phyloP scores from a whole-genome alignment of 306 rosid genomes.

The Adenanthera pavonina region DNA sequence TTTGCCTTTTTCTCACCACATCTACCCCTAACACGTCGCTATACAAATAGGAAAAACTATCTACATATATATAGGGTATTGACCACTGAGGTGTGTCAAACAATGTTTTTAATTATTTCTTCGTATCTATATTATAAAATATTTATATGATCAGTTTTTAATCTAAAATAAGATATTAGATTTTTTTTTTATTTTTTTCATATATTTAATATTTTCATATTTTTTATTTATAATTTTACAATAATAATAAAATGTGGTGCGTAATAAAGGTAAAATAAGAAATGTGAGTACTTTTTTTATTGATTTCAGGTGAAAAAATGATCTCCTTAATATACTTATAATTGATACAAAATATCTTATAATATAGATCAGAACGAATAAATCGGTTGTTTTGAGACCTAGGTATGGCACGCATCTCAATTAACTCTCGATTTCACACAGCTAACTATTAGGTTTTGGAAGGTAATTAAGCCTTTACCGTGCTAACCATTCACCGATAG shows the following conservation, averaged over 20 bases:
- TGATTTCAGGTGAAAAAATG: no score
- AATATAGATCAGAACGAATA: no score
- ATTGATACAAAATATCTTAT: no score
- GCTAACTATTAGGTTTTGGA: background rate
- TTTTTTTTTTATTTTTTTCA: no score
- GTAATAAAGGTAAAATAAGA: no score
- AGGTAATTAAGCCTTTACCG: constrained; percentile 25
- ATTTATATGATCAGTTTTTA: background rate
- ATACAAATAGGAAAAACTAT: background rate
- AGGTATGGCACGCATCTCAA: background rate
- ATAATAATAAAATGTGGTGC: no score
- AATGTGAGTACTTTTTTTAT: no score
- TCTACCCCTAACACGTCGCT: constrained; percentile 3
- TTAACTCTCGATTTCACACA: background rate
- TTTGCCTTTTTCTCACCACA: constrained; percentile 37
- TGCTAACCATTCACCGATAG: constrained; percentile 11
- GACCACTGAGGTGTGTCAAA: constrained; percentile 6
- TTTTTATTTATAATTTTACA: no score
- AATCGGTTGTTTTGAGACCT: background rate
- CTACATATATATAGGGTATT: background rate
- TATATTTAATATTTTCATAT: no score
- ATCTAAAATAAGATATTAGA: no score
- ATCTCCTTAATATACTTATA: no score
- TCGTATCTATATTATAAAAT: no score
- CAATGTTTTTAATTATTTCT: background rate